A percentile compares a stretch with the other conserved stretches of the same genome.
Conservation (phyloP, 2,329 filamentous ascomycete species). For the Tympanopsis confertula region DNA sequence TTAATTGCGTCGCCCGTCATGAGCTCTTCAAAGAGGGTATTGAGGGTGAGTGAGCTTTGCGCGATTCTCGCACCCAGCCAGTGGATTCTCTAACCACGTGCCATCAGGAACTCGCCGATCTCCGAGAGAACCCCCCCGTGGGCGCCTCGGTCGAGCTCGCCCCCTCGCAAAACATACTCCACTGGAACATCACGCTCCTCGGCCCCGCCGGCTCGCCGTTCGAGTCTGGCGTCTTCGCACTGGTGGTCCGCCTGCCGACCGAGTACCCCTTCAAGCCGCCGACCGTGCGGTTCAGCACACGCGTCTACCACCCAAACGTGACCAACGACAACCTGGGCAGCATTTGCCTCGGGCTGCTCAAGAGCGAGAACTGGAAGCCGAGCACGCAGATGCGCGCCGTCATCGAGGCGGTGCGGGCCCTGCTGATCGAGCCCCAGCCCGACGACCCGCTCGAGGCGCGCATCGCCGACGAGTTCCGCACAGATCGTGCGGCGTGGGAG, state of each 20-base stretch:
- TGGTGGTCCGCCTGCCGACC: constrained; percentile 61
- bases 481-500: constrained; percentile 57
- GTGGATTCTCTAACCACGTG: constrained; percentile 3
- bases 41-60: too few relatives aligned
- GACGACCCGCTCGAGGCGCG: constrained; percentile 80
- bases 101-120: constrained; percentile 38
- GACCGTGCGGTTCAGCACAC: constrained; percentile 67
- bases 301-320: constrained; percentile 92
- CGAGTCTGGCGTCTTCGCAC: constrained; percentile 60
- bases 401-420: constrained; percentile 62
- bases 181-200: constrained; percentile 35
- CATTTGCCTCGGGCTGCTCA: constrained; percentile 77
- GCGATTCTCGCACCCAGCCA: too few relatives aligned
- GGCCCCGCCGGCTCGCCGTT: constrained; percentile 34
- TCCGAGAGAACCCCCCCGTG: constrained; percentile 30
- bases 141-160: constrained; percentile 35
- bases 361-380: constrained; percentile 85
- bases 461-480: constrained; percentile 75
- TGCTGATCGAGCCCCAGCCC: constrained; percentile 71
- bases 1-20: too few relatives aligned
- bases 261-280: constrained; percentile 90
- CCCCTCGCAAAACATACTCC: constrained; percentile 34
- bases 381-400: constrained; percentile 66
- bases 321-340: constrained; percentile 75
- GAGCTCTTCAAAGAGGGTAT: too few relatives aligned